Percentiles rank a stretch among this genome's conserved stretches.
Conservation (phyloP, 2,329 filamentous ascomycete genomes). For the Fusarium virguliforme region DNA sequence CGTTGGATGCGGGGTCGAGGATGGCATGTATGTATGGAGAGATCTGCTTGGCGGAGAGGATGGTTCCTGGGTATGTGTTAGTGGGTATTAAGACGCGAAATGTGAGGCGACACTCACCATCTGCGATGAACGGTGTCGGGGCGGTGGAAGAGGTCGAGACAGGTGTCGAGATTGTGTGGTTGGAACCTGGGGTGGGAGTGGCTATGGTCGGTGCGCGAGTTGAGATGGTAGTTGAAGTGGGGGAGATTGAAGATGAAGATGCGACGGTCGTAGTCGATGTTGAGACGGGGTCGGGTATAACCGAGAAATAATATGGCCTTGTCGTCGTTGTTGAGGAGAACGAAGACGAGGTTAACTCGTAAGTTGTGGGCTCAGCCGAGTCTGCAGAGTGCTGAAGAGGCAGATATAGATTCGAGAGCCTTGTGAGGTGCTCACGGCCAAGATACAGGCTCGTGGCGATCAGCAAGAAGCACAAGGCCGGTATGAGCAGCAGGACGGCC, state of each 20-base stretch:
- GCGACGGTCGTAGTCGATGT: slow-evolving; percentile 3
- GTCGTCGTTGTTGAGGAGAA: slow-evolving; percentile 13
- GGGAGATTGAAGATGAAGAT: slow-evolving; percentile 8
- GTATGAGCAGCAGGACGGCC: slow-evolving; percentile 39
- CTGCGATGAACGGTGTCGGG: background rate
- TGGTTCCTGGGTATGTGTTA: slow-evolving; percentile 54
- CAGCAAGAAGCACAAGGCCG: slow-evolving; percentile 42
- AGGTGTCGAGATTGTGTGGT: background rate
- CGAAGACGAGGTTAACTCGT: slow-evolving; percentile 3
- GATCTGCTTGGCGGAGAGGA: slow-evolving; percentile 43
- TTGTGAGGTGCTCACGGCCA: slow-evolving; percentile 44
- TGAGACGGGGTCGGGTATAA: background rate
- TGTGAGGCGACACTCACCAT: background rate
- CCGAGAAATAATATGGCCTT: slow-evolving; percentile 6
- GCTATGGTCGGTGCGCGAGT: background rate
- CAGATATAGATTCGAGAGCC: slow-evolving; percentile 38
- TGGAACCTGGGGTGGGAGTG: background rate
- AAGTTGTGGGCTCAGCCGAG: background rate
- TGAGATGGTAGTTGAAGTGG: slow-evolving; percentile 10
- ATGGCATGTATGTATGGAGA: slow-evolving; percentile 53
- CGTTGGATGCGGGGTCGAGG: slow-evolving; percentile 49
- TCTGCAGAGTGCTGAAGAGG: slow-evolving; percentile 27
- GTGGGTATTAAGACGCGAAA: background rate
- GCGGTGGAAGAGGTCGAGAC: background rate
- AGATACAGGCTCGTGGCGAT: slow-evolving; percentile 40